Base-by-base conservation (phyloP, 345 rosid species). In the Hirschfeldia incana region DNA sequence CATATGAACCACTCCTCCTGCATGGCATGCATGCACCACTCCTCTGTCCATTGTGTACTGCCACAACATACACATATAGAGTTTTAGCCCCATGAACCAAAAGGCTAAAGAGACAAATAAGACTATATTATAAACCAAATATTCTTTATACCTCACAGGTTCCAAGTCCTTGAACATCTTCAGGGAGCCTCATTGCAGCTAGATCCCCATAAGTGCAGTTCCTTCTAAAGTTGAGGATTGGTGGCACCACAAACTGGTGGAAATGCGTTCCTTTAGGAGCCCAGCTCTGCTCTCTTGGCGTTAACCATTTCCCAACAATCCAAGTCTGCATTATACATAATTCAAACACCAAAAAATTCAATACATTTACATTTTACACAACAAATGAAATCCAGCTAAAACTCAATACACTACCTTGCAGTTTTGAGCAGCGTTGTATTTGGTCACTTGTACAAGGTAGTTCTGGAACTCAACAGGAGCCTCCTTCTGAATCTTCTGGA, bases 31-130 rank as follows among this genome's bases (percentile, higher is more conserved):
- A 57, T 96, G 99, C 1, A 93, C 98, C 1, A 91, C 97, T 42
- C 99, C 99, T 81, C 99, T 85, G 1, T 85, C 98, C 99, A 96
- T 87, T 1, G 97, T 90, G 67, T 96, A 96, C 99, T 96, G 91
- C 84, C 70, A 51, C 79, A 60, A 72, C 73, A 78, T 21, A 36
- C 61, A 58, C 9, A 66, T 36, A 61, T 4, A 53, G 7, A 39
- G 64, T 8, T 60, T 61, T 53, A 67, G 75, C 34, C 32, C 0
- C 4, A 1, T 34, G 69, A 2, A 61, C 29, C 55, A 61, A 73
- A 65, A 37, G 8, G 51, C 2, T 37, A 28, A 29, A 58, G 15
- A 44, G 21, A 73, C 26, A 49, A 68, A 16, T 53, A 72, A 72
- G 13, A 44, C 7, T 37, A 0, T 17, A 29, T 16, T 28, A 12